A percentile compares a stretch with the other conserved stretches of the same genome.
These are phyloP conservation scores for Xylaria sp. DNA, from an alignment of 2,329 filamentous ascomycete genomes.

Conservation along the genomic window DNA sequence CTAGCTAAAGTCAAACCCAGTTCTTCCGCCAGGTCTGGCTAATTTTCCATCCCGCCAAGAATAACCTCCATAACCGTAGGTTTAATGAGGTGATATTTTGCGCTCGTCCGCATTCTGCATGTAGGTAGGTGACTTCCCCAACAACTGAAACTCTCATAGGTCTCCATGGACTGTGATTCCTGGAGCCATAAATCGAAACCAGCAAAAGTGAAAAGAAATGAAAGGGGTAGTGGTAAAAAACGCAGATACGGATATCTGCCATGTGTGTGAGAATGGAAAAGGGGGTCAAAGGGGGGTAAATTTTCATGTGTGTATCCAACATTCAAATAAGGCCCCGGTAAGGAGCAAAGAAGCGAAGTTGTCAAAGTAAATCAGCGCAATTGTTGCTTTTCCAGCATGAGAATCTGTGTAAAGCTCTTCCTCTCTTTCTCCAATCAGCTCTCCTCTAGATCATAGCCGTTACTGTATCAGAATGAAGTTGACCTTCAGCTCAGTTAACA, in stretches of 20 bases:
- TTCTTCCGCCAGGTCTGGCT: background rate
- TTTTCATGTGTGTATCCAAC: conserved; percentile 18
- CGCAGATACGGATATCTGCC: conserved; percentile 16
- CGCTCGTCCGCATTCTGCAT: background rate
- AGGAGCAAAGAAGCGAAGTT: conserved; percentile 30
- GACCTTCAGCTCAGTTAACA: background rate
- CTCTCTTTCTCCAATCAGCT: background rate
- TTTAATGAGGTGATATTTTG: conserved; percentile 13
- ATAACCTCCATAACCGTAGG: background rate
- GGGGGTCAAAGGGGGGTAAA: conserved; percentile 21
- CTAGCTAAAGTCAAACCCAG: background rate
- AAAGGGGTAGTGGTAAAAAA: conserved; percentile 5
- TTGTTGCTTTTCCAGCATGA: conserved; percentile 10
- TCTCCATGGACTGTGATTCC: background rate
- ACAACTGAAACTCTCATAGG: background rate
- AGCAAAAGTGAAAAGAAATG: conserved; percentile 11
- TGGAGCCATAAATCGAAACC: background rate
- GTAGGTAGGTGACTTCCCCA: background rate
- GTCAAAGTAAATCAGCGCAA: conserved; percentile 6
- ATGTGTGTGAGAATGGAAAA: conserved; percentile 14
- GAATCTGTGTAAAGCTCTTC: background rate
- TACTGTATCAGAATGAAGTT: background rate
- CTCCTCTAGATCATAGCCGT: background rate
- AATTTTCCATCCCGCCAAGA: background rate
- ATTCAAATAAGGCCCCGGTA: conserved; percentile 4